These are phyloP conservation scores for Mortierella sp. DNA, from an alignment of 371 early-diverging fungal genomes.

Conservation along the genomic window DNA sequence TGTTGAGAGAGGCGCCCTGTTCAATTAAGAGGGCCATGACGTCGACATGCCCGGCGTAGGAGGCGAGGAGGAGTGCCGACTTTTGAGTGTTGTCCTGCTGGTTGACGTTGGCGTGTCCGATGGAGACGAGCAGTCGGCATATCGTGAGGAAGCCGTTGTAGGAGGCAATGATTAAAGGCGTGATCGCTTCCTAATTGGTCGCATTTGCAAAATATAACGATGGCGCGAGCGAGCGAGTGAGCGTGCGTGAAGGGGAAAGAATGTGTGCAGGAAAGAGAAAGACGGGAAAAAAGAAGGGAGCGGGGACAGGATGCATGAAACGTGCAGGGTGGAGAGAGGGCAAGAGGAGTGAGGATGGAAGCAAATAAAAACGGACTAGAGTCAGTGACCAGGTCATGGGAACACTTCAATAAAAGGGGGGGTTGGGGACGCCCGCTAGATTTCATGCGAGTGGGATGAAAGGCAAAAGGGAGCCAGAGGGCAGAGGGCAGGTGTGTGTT, in stretches of 20 bases:
- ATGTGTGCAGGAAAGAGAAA: not conserved
- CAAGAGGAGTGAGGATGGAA: not conserved
- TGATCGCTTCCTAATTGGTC: constrained; percentile 46
- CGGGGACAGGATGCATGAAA: not conserved
- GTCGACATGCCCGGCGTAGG: constrained; percentile 57
- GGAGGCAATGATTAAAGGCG: constrained; percentile 62
- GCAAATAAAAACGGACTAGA: not conserved
- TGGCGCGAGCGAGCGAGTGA: not conserved
- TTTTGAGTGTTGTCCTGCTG: constrained; percentile 59
- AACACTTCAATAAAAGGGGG: not conserved
- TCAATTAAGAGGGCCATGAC: constrained; percentile 49
- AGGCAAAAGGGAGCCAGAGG: too few relatives aligned
- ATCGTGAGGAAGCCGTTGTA: constrained; percentile 59
- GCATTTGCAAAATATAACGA: constrained; percentile 11
- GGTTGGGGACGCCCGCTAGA: too few relatives aligned
- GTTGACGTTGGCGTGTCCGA: constrained; percentile 57
- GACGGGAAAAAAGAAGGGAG: not conserved
- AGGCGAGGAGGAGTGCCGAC: constrained; percentile 57
- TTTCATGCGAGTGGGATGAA: too few relatives aligned
- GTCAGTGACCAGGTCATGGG: constrained; percentile 1
- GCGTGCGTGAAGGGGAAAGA: not conserved
- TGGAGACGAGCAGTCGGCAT: constrained; percentile 48
- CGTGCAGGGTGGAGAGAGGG: not conserved
- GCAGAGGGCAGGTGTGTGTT: too few relatives aligned
- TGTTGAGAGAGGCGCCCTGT: constrained; percentile 52